phyloP scores from a whole-genome alignment of 2,329 filamentous ascomycete genomes.

The Lachnellula hyalina region DNA sequence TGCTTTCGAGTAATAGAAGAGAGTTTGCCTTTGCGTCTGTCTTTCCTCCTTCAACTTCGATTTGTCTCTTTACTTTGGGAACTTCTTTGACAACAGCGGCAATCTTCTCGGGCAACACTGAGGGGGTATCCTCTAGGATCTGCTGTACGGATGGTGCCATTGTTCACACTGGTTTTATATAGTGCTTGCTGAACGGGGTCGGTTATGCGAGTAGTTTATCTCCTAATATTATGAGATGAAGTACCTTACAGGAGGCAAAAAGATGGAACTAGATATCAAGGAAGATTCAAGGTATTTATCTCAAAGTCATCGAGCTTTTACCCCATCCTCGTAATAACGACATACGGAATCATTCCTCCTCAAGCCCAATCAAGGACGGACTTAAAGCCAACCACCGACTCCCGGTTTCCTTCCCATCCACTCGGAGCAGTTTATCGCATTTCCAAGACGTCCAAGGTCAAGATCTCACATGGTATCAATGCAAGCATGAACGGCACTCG shows the following conservation, averaged over 20 bases:
- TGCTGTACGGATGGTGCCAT: slow-evolving; percentile 19
- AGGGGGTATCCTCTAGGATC: slow-evolving; percentile 5
- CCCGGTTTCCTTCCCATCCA: neutral
- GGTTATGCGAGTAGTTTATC: no score
- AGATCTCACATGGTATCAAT: neutral
- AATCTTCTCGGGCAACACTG: slow-evolving; percentile 3
- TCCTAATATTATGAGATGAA: no score
- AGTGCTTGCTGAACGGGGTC: no score
- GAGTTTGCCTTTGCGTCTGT: slow-evolving; percentile 14
- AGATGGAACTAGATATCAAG: neutral
- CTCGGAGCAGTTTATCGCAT: neutral
- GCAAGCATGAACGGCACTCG: neutral
- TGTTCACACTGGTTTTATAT: neutral
- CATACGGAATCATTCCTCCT: neutral
- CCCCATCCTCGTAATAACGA: neutral
- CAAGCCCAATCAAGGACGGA: neutral
- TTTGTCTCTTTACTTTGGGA: slow-evolving; percentile 17
- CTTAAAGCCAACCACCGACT: neutral
- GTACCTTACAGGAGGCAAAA: neutral
- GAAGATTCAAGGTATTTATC: neutral
- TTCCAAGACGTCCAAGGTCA: neutral
- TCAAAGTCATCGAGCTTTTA: neutral
- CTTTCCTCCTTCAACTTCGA: slow-evolving; percentile 19
- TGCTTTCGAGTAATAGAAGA: neutral
- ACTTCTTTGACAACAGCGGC: neutral